phyloP scores from a whole-genome alignment of 1,284 basidiomycete genomes.

The Puccinia coronata region DNA sequence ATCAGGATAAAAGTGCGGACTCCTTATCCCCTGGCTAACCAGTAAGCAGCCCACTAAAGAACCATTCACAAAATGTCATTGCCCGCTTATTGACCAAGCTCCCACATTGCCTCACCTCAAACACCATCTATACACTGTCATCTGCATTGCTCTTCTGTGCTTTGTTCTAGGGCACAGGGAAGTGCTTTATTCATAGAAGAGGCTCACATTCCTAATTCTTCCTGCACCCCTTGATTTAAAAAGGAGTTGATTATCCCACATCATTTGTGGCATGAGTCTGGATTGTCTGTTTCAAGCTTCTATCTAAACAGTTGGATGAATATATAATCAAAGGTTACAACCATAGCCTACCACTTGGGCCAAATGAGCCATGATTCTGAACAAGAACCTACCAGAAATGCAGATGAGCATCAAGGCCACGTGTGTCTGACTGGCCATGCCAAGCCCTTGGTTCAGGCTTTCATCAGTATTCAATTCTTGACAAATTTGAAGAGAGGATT shows the following conservation, averaged over 20 bases:
- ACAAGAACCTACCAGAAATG: conserved; percentile 61
- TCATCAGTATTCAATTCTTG: conserved; percentile 67
- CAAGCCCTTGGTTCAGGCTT: conserved; percentile 82
- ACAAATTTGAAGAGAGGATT: conserved; percentile 48
- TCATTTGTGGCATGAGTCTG: conserved; percentile 32
- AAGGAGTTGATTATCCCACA: conserved; percentile 16
- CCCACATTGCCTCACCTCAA: background rate
- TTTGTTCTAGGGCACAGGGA: background rate
- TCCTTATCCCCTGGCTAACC: background rate
- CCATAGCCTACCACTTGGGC: conserved; percentile 64
- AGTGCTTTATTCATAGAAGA: background rate
- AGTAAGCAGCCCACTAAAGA: conserved; percentile 1
- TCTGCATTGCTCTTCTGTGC: background rate
- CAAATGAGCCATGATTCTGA: conserved; percentile 63
- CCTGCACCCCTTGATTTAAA: conserved; percentile 6
- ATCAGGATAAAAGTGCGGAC: conserved; percentile 22
- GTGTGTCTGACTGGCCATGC: conserved; percentile 91
- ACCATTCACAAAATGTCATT: background rate
- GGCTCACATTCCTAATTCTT: background rate
- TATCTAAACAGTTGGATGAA: conserved; percentile 42
- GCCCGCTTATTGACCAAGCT: conserved; percentile 15
- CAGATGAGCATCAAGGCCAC: conserved; percentile 68
- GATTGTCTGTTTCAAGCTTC: conserved; percentile 37
- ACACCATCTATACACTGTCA: conserved; percentile 3
- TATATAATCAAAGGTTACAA: conserved; percentile 60